Percentiles rank a stretch among this genome's conserved stretches.
phyloP scores from a whole-genome alignment of 306 rosid species.

The Datisca glomerata region DNA sequence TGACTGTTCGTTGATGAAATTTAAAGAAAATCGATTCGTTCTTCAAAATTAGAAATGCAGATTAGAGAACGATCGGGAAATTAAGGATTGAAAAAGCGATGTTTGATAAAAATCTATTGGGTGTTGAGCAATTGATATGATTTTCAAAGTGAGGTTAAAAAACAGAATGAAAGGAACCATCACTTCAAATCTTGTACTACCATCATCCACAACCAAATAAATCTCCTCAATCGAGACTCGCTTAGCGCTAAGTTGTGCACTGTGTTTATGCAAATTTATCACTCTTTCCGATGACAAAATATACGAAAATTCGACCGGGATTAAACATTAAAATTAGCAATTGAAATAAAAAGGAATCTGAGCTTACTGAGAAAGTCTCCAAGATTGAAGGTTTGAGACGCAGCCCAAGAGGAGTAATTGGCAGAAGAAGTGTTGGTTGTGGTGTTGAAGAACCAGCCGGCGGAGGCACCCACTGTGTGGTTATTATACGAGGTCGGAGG shows the following conservation, averaged over 20 bases:
- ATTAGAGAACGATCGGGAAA: no score
- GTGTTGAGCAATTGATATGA: no score
- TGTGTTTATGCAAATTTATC: no score
- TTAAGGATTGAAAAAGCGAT: no score
- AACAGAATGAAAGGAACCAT: not conserved
- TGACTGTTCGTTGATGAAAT: slow-evolving; percentile 1
- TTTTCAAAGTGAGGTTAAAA: no score
- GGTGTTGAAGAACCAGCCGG: slow-evolving; percentile 77
- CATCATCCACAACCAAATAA: not conserved
- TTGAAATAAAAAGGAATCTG: not conserved
- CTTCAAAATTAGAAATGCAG: not conserved
- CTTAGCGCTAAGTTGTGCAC: no score
- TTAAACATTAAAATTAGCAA: no score
- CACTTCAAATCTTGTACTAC: not conserved
- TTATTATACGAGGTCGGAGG: slow-evolving; percentile 39
- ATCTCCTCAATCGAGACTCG: not conserved
- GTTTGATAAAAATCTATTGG: not conserved
- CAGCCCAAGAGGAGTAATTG: slow-evolving; percentile 73
- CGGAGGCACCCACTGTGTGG: slow-evolving; percentile 62
- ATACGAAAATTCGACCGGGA: no score
- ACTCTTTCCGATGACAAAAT: no score
- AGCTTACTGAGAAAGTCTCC: slow-evolving; percentile 75
- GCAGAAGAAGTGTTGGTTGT: slow-evolving; percentile 49
- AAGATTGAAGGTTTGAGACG: slow-evolving; percentile 54
- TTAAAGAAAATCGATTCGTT: not conserved